Conservation (phyloP, 768 basidiomycete genomes). For the Rhizopogon vinicolor region DNA sequence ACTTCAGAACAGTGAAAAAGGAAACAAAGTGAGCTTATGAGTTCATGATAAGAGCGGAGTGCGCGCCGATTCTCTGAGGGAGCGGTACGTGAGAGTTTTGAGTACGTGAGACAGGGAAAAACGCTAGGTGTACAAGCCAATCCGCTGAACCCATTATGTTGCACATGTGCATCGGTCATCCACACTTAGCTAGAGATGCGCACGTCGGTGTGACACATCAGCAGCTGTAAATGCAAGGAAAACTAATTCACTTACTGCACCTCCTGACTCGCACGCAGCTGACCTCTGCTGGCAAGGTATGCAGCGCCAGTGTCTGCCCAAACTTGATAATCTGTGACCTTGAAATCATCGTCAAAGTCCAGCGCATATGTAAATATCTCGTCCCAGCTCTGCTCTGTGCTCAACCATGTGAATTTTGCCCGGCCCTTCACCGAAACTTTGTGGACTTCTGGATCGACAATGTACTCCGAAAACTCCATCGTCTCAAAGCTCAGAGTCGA, state of each 20-base stretch:
- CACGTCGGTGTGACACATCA: background rate
- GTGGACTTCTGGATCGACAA: slow-evolving; percentile 44
- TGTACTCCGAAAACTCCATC: slow-evolving; percentile 51
- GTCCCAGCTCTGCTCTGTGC: slow-evolving; percentile 51
- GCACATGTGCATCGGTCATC: background rate
- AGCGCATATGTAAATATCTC: slow-evolving; percentile 58
- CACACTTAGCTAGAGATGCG: background rate
- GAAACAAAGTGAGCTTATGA: background rate
- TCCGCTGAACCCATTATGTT: background rate
- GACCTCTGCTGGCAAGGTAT: slow-evolving; percentile 53
- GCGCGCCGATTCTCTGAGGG: too few species aligned
- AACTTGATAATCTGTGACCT: slow-evolving; percentile 56
- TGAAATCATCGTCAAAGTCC: slow-evolving; percentile 54
- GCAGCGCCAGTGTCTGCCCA: slow-evolving; percentile 69
- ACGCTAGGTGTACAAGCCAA: background rate
- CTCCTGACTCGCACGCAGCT: slow-evolving; percentile 18
- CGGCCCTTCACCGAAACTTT: slow-evolving; percentile 53
- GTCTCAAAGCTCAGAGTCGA: slow-evolving; percentile 44
- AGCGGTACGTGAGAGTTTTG: background rate
- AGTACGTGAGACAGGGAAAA: background rate
- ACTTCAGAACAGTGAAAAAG: background rate
- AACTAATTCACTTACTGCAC: slow-evolving; percentile 4
- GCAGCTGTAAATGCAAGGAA: background rate
- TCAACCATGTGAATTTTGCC: slow-evolving; percentile 53
- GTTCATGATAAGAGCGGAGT: background rate